These are phyloP conservation scores for Talaromyces atroroseus DNA, from an alignment of 2,329 filamentous ascomycete species.

Conservation along the genomic window DNA sequence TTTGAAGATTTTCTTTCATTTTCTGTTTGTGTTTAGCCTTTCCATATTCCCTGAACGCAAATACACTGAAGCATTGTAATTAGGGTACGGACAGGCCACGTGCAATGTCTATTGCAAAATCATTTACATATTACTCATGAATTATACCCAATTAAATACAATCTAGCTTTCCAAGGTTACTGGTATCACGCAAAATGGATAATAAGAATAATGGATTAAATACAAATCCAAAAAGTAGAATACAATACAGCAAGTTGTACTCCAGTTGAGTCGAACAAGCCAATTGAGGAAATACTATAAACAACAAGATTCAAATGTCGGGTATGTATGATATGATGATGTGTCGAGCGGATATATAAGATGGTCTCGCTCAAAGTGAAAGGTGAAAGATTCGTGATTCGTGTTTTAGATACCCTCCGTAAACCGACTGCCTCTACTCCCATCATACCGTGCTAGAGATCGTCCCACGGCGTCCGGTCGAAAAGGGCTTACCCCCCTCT, in stretches of 20 bases:
- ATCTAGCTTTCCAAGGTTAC: too few relatives aligned
- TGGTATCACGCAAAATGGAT: too few relatives aligned
- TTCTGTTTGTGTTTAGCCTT: neutral
- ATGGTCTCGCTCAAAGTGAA: neutral
- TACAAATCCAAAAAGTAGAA: conserved; percentile 2
- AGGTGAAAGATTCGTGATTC: conserved; percentile 3
- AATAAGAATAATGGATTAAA: neutral
- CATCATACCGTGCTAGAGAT: conserved; percentile 37
- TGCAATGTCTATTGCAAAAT: neutral
- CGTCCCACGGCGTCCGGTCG: conserved; percentile 38
- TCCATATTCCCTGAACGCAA: neutral
- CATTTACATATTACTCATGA: too few relatives aligned
- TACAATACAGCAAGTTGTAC: conserved; percentile 1
- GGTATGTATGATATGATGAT: conserved; percentile 8
- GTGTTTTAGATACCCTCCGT: conserved; percentile 28
- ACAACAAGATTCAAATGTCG: neutral
- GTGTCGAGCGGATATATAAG: neutral
- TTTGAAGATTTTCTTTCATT: neutral
- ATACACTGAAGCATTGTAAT: neutral
- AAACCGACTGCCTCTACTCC: conserved; percentile 43
- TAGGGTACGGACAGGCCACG: neutral
- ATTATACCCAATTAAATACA: too few relatives aligned
- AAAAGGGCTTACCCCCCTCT: conserved; percentile 8
- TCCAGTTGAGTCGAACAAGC: neutral
- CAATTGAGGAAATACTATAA: conserved; percentile 8